Percentiles rank a stretch among this genome's conserved stretches.
Conservation (phyloP, 2,329 filamentous ascomycete genomes). For the Colletotrichum noveboracense region DNA sequence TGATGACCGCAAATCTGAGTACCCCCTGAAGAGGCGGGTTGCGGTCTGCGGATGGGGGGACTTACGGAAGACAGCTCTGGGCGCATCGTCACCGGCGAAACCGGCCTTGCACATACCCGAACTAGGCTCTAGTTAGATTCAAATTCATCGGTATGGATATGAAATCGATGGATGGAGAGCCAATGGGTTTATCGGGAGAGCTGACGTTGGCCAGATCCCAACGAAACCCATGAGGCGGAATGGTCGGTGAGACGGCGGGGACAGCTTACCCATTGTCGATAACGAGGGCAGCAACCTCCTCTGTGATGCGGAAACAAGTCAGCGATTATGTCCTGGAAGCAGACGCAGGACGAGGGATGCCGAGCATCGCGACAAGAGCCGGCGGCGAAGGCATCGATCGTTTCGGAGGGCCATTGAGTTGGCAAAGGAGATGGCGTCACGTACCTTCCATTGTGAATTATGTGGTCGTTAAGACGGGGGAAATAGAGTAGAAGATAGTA, state of each 20-base stretch:
- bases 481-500: constrained; percentile 9
- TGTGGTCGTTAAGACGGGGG: constrained; percentile 19
- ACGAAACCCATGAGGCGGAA: constrained; percentile 21
- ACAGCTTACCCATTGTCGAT: constrained; percentile 99
- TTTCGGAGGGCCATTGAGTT: background rate
- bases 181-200: constrained; percentile 17
- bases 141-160: background rate
- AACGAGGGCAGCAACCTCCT: constrained; percentile 99
- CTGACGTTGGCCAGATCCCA: background rate
- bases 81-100: constrained; percentile 99
- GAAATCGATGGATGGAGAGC: constrained; percentile 6
- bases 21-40: background rate
- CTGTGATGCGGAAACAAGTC: constrained; percentile 61
- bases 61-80: constrained; percentile 99
- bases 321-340: constrained; percentile 36
- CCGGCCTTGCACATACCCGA: constrained; percentile 99
- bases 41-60: constrained; percentile 41
- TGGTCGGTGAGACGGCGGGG: constrained; percentile 41
- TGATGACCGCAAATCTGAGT: background rate
- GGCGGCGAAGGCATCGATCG: background rate
- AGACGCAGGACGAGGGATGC: background rate
- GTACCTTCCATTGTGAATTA: constrained; percentile 28
- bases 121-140: constrained; percentile 63
- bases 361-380: constrained; percentile 11
- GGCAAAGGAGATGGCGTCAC: constrained; percentile 18